Percentiles rank a stretch among this genome's conserved stretches.
Conservation (phyloP, 768 basidiomycete species). For the Xanthoconium purpureum region DNA sequence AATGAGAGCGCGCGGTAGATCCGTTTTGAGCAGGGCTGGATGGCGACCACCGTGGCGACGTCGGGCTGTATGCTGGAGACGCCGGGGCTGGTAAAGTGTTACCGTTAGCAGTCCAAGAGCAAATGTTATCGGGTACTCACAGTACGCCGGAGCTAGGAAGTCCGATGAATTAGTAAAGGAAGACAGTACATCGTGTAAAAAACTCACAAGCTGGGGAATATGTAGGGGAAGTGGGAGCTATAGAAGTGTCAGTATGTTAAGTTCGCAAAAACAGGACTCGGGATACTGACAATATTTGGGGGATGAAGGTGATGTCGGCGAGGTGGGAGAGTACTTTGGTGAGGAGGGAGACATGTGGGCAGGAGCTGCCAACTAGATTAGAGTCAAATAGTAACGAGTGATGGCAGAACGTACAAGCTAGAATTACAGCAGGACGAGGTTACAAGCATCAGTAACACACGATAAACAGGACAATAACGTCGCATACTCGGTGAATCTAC, state of each 20-base stretch:
- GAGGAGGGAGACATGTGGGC: constrained; percentile 85
- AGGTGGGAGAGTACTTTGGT: constrained; percentile 91
- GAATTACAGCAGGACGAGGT: constrained; percentile 1
- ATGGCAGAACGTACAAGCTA: constrained; percentile 58
- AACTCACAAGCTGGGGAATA: constrained; percentile 85
- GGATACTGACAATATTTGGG: constrained; percentile 80
- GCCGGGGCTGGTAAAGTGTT: constrained; percentile 56
- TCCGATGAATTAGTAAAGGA: constrained; percentile 4
- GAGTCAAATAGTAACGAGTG: not conserved
- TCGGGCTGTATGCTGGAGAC: constrained; percentile 83
- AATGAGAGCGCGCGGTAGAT: constrained; percentile 37
- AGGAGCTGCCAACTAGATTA: constrained; percentile 48
- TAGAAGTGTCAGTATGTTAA: constrained; percentile 11
- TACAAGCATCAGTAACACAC: constrained; percentile 23
- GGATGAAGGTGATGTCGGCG: constrained; percentile 87
- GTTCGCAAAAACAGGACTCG: not conserved
- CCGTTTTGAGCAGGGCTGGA: constrained; percentile 68
- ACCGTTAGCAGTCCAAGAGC: constrained; percentile 10
- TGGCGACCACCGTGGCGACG: constrained; percentile 81
- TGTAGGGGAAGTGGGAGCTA: constrained; percentile 83
- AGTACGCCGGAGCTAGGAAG: constrained; percentile 70
- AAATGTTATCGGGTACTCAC: constrained; percentile 41
- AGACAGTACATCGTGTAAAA: not conserved
- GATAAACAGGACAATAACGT: constrained; percentile 2
- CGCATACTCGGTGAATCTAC: constrained; percentile 80